phyloP scores from a whole-genome alignment of 2,329 filamentous ascomycete species.

The Colletotrichum costaricense region DNA sequence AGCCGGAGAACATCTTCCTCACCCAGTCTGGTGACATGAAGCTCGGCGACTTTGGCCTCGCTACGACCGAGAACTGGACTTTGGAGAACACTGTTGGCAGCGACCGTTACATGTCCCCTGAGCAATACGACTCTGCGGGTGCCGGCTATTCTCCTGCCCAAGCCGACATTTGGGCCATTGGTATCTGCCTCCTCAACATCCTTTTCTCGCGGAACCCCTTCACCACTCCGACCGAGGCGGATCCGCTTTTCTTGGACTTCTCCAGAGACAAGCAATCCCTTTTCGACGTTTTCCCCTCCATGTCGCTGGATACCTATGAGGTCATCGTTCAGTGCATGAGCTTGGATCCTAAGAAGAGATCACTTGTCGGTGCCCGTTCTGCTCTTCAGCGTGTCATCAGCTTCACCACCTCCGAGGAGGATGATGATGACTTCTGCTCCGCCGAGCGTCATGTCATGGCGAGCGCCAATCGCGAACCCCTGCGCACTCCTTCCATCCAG shows the following conservation, averaged over 20 bases:
- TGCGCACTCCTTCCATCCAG: conserved; percentile 94
- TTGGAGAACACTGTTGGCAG: conserved; percentile 95
- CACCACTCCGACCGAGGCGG: conserved; percentile 87
- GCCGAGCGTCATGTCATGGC: conserved; percentile 81
- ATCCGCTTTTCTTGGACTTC: conserved; percentile 93
- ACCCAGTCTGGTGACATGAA: conserved; percentile 90
- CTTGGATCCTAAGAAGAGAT: conserved; percentile 89
- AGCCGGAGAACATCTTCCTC: conserved; percentile 99
- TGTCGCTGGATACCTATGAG: conserved; percentile 98
- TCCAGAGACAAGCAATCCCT: conserved; percentile 92
- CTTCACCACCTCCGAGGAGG: conserved; percentile 95
- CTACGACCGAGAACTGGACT: conserved; percentile 89
- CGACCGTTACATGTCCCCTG: conserved; percentile 98
- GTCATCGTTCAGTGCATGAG: conserved; percentile 92
- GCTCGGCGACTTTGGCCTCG: conserved; percentile 94
- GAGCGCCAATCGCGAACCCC: conserved; percentile 91
- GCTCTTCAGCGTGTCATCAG: conserved; percentile 83
- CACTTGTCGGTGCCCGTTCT: conserved; percentile 80
- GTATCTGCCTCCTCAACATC: conserved; percentile 95
- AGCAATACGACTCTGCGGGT: conserved; percentile 92
- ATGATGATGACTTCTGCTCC: conserved; percentile 92
- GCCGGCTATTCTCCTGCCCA: conserved; percentile 92
- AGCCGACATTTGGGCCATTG: conserved; percentile 97
- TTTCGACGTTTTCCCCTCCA: conserved; percentile 97
- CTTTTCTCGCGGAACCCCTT: conserved; percentile 98